These are phyloP conservation scores for Botrytis byssoidea DNA, from an alignment of 2,329 filamentous ascomycete genomes.

Conservation along the genomic window DNA sequence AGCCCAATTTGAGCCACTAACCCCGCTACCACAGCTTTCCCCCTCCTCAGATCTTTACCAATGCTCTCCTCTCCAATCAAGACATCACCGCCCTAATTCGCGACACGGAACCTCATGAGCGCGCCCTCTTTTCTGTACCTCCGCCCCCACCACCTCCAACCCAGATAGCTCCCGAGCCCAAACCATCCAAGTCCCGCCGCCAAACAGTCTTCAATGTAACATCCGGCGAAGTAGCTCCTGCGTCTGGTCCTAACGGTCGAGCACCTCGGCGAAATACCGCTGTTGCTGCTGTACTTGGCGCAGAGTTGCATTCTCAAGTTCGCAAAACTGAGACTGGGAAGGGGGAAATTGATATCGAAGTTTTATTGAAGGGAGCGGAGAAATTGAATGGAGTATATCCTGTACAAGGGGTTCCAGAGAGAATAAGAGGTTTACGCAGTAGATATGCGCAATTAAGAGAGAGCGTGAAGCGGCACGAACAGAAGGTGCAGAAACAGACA, in stretches of 20 bases:
- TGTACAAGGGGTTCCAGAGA: constrained; percentile 72
- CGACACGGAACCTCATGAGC: constrained; percentile 91
- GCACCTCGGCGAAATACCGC: constrained; percentile 72
- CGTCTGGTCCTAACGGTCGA: constrained; percentile 47
- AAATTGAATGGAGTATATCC: constrained; percentile 88
- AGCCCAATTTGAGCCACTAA: constrained; percentile 8
- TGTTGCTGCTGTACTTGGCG: constrained; percentile 84
- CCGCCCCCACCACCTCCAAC: constrained; percentile 48
- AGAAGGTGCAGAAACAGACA: constrained; percentile 72
- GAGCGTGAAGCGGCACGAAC: constrained; percentile 79
- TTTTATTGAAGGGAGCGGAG: constrained; percentile 81
- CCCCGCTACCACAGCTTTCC: constrained; percentile 63
- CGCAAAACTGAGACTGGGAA: constrained; percentile 51
- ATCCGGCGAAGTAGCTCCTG: constrained; percentile 56
- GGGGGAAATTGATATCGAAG: constrained; percentile 81
- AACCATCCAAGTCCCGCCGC: constrained; percentile 44
- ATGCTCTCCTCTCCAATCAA: constrained; percentile 80
- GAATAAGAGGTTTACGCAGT: constrained; percentile 69
- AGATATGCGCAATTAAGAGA: constrained; percentile 69
- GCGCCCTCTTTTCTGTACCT: constrained; percentile 90
- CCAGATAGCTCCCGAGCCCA: constrained; percentile 47
- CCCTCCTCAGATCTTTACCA: constrained; percentile 90
- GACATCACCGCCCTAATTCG: constrained; percentile 95
- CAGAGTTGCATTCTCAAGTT: constrained; percentile 81
- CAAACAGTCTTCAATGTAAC: constrained; percentile 67